Base-by-base conservation (phyloP, 257 asterid species). In the Coffea eugenioides region DNA sequence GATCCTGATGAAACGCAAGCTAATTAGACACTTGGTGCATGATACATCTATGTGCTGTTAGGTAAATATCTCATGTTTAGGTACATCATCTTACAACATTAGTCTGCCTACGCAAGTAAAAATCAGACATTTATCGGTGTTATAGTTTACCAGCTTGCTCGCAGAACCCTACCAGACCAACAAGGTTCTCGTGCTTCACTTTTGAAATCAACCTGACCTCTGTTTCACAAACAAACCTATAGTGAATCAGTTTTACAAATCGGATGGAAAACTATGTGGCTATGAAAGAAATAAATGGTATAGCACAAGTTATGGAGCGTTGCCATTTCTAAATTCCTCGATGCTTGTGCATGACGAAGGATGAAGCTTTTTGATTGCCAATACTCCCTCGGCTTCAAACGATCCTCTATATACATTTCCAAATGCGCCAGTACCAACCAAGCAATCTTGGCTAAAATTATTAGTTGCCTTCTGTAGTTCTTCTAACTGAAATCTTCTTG, bases 321-420 rank as follows among this genome's bases (percentile, higher is more conserved):
- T 85, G 82, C 97, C 97, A 82, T 93, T 93, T 89, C 87, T 86
- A 75, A 93, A 93, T 57, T 93, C 97, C 75, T 91, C 92, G 52
- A 73, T 72, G 85, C 83, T 89, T 59, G 91, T 88, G 79, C 89
- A 87, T 46, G 92, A 77, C 59, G 84, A 87, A 57, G 90, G 80
- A 83, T 85, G 92, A 67, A 90, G 89, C 81, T 86, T 90, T 87
- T 93, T 93, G 82, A 91, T 88, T 52, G 93, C 95, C 56, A 93
- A 79, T 34, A 80, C 83, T 68, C 87, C 92, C 73, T 84, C 86
- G 10, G 8, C 74, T 10, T 80, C 88, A 73, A 93, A 90, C 5
- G 85, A 79, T 41, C 95, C 97, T n/a, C 80, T 45, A 77, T 91
- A 93, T 39, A 93, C 94, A 69, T 91, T 85, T 41, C 94, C 95